Conservation (phyloP, 2,329 filamentous ascomycete genomes). For the Blastomyces gilchristii region DNA sequence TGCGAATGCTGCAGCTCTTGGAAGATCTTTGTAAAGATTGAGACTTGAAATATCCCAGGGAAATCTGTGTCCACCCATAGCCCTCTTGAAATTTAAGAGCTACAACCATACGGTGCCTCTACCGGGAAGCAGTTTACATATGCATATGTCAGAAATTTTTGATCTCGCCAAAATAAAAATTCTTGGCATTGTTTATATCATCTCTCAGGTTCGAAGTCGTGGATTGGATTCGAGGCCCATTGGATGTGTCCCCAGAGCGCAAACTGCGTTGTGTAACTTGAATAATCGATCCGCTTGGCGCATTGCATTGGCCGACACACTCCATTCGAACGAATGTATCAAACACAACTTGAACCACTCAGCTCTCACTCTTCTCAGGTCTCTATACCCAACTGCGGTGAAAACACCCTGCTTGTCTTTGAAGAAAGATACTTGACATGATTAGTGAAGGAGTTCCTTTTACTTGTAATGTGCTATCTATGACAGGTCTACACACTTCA, state of each 20-base stretch:
- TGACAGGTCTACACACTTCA: neutral
- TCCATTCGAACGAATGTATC: neutral
- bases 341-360: neutral
- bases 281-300: neutral
- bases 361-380: neutral
- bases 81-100: neutral
- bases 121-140: neutral
- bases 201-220: neutral
- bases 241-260: neutral
- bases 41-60: neutral
- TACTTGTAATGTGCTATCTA: neutral
- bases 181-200: neutral
- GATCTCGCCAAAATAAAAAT: neutral
- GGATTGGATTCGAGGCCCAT: neutral
- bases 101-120: neutral
- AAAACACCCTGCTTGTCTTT: neutral
- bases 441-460: neutral
- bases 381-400: neutral
- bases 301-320: neutral
- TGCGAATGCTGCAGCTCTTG: slow-evolving; percentile 41
- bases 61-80: neutral
- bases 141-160: neutral
- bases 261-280: neutral
- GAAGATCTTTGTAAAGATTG: slow-evolving; percentile 41
- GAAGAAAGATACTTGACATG: neutral